phyloP scores from a whole-genome alignment of 2,329 filamentous ascomycete genomes.

The Venturia oleaginea region DNA sequence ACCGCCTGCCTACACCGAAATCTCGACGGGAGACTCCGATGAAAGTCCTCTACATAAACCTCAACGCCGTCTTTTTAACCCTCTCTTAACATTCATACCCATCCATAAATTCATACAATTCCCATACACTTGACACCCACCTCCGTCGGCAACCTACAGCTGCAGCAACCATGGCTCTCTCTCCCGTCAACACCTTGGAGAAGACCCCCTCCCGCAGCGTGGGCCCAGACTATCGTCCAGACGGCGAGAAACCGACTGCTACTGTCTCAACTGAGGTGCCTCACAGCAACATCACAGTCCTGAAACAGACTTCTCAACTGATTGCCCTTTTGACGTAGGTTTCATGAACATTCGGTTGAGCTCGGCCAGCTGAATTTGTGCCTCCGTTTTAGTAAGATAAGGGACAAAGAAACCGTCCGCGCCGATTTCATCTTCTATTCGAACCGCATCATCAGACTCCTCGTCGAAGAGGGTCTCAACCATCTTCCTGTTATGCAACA shows the following conservation, averaged over 20 bases:
- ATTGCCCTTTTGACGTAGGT: constrained; percentile 96
- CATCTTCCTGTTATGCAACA: constrained; percentile 88
- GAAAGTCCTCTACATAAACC: not conserved
- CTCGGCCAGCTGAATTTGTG: not conserved
- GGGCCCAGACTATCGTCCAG: constrained; percentile 68
- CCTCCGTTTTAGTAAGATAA: constrained; percentile 65
- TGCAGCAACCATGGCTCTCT: not conserved
- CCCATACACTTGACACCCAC: not conserved
- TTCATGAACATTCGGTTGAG: constrained; percentile 2
- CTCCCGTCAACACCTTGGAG: not conserved
- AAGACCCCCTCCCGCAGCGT: constrained; percentile 32
- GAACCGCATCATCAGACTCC: constrained; percentile 90
- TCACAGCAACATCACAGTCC: constrained; percentile 79
- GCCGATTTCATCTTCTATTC: constrained; percentile 99
- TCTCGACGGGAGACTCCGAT: not conserved
- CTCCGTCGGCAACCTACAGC: not conserved
- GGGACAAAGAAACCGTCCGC: constrained; percentile 78
- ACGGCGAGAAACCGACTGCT: constrained; percentile 71
- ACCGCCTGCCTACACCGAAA: not conserved
- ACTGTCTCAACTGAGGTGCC: constrained; percentile 78
- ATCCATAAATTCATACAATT: not conserved
- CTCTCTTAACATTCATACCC: not conserved
- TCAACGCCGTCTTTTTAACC: not conserved
- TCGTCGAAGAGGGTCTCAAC: constrained; percentile 95
- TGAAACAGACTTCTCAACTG: constrained; percentile 89